Percentiles rank a stretch among this genome's conserved stretches.
phyloP scores from a whole-genome alignment of 805 yeast genomes.

The Lipomyces starkeyi region DNA sequence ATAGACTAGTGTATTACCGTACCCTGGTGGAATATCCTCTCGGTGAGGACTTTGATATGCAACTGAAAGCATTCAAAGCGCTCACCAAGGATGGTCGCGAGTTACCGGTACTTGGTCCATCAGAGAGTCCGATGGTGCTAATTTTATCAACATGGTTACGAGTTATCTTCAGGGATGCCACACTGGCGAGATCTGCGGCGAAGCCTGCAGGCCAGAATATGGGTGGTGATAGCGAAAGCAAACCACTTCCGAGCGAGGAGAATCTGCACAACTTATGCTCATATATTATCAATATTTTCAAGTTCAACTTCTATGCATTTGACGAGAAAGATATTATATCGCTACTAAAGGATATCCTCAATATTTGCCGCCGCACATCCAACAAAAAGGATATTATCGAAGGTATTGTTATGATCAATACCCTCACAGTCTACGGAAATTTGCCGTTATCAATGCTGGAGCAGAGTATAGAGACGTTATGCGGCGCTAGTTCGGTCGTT shows the following conservation, averaged over 20 bases:
- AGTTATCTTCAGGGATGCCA: conserved; percentile 43
- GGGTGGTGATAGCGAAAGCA: conserved; percentile 27
- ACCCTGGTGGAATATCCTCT: conserved; percentile 59
- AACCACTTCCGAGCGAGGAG: conserved; percentile 38
- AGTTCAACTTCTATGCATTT: conserved; percentile 55
- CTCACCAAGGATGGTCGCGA: conserved; percentile 62
- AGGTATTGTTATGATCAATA: conserved; percentile 52
- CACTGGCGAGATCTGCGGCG: conserved; percentile 12
- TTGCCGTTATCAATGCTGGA: conserved; percentile 53
- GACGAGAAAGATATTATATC: conserved; percentile 50
- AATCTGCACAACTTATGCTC: conserved; percentile 43
- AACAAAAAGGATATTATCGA: conserved; percentile 48
- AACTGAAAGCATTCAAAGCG: conserved; percentile 54
- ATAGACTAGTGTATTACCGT: conserved; percentile 62
- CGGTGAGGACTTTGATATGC: conserved; percentile 59
- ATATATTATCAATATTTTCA: conserved; percentile 52
- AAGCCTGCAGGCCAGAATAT: not conserved
- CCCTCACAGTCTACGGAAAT: conserved; percentile 54
- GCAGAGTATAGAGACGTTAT: conserved; percentile 52
- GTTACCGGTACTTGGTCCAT: conserved; percentile 57
- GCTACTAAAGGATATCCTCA: conserved; percentile 48
- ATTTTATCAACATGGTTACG: conserved; percentile 50
- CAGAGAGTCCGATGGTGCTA: conserved; percentile 52
- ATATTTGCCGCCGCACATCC: conserved; percentile 52
- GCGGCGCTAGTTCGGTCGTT: conserved; percentile 52